These are phyloP conservation scores for Ceratobasidium sp. DNA, from an alignment of 1,284 basidiomycete species.

Conservation along the genomic window DNA sequence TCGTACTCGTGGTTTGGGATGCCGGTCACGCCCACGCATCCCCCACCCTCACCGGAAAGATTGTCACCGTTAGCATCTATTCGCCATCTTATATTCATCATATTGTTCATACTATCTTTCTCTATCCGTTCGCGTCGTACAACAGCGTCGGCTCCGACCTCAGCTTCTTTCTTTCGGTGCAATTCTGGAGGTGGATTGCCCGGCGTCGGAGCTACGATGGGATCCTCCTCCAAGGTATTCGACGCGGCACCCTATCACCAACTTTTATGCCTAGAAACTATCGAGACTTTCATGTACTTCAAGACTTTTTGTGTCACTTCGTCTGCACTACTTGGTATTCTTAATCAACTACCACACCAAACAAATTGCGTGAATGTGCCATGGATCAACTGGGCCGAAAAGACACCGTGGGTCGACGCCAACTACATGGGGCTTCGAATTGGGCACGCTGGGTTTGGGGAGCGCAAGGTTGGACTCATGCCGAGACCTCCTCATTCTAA, in stretches of 20 bases:
- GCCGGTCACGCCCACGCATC: too few relatives aligned
- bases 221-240: not conserved
- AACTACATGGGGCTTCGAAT: not conserved
- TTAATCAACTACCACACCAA: too few relatives aligned
- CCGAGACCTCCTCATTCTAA: not conserved
- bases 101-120: not conserved
- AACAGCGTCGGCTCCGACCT: too few relatives aligned
- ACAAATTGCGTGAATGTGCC: not conserved
- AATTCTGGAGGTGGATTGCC: not conserved
- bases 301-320: not conserved
- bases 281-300: not conserved
- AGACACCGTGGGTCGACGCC: not conserved
- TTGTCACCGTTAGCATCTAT: too few relatives aligned
- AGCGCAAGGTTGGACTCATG: not conserved
- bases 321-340: not conserved
- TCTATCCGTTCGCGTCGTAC: too few relatives aligned
- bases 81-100: too few relatives aligned
- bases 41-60: too few relatives aligned
- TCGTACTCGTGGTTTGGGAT: too few relatives aligned
- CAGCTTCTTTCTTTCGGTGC: not conserved
- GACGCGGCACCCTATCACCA: not conserved
- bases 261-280: not conserved
- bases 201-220: too few relatives aligned
- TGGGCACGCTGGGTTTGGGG: not conserved
- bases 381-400: constrained; percentile 4